Conservation (phyloP, 148 eudicot genomes). For the Chenopodium quinoa region DNA sequence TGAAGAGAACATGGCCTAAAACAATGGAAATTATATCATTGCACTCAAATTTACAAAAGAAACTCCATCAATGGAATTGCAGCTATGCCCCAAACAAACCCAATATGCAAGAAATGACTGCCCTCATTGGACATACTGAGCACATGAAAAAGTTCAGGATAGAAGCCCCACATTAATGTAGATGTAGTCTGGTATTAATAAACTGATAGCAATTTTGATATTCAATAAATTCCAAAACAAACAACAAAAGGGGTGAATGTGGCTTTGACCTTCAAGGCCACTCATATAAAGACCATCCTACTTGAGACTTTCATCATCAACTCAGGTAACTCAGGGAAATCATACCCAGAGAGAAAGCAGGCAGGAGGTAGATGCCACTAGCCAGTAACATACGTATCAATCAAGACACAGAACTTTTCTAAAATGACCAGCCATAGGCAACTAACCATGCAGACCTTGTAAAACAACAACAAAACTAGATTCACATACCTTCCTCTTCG, state of each 20-base stretch:
- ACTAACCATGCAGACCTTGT: background rate
- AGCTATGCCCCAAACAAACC: background rate
- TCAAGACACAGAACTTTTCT: background rate
- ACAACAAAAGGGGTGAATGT: background rate
- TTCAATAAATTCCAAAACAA: background rate
- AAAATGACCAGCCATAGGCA: background rate
- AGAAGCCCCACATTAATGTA: background rate
- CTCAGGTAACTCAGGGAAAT: background rate
- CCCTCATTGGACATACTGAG: background rate
- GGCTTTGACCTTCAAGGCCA: background rate
- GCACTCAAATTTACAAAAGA: background rate
- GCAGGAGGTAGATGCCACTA: background rate
- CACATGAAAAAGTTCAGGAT: background rate
- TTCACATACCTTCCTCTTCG: slow-evolving; percentile 78
- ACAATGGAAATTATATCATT: background rate
- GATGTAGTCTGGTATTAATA: background rate
- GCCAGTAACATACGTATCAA: background rate
- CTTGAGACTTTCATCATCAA: background rate
- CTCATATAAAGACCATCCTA: background rate
- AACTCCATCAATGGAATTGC: background rate
- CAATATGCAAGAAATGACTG: background rate
- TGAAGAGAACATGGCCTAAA: background rate
- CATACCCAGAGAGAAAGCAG: background rate
- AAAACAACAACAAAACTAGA: slow-evolving; percentile 1
- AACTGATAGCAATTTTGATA: background rate